Percentiles rank a stretch among this genome's conserved stretches.
These are phyloP conservation scores for Termitomyces sp. DNA, from an alignment of 768 basidiomycete species.

Conservation along the genomic window DNA sequence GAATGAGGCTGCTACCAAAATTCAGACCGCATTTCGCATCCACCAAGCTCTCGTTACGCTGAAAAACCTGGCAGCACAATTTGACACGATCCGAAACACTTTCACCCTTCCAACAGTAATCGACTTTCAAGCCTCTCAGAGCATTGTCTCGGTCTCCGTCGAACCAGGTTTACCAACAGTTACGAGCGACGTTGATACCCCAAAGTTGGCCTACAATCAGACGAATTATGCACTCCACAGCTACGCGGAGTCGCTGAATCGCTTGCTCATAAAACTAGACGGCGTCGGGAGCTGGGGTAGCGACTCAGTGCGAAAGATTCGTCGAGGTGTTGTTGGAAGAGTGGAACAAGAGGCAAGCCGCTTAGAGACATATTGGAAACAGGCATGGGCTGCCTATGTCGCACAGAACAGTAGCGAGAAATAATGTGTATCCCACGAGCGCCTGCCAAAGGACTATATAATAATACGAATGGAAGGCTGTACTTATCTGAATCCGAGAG, in stretches of 20 bases:
- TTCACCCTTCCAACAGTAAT: slow-evolving; percentile 41
- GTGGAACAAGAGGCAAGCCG: slow-evolving; percentile 57
- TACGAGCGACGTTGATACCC: slow-evolving; percentile 13
- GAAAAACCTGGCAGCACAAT: slow-evolving; percentile 21
- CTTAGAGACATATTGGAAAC: slow-evolving; percentile 42
- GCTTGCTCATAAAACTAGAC: slow-evolving; percentile 62
- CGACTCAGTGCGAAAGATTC: slow-evolving; percentile 38
- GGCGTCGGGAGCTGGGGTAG: slow-evolving; percentile 62
- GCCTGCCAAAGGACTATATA: too few species aligned
- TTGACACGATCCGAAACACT: slow-evolving; percentile 31
- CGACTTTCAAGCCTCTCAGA: slow-evolving; percentile 39
- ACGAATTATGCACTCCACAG: slow-evolving; percentile 55
- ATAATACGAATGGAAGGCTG: too few species aligned
- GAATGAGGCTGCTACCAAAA: slow-evolving; percentile 36
- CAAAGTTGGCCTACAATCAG: slow-evolving; percentile 54
- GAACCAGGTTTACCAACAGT: slow-evolving; percentile 13
- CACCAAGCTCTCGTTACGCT: slow-evolving; percentile 36
- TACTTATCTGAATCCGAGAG: too few species aligned
- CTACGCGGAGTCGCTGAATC: slow-evolving; percentile 57
- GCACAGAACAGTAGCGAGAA: background rate
- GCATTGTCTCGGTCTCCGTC: slow-evolving; percentile 21
- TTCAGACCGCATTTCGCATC: slow-evolving; percentile 42
- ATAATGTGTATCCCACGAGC: background rate
- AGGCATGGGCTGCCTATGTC: slow-evolving; percentile 26
- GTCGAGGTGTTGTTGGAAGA: slow-evolving; percentile 46